Conservation (phyloP, 192 early-diverging fungal species). For the Paraglomus occultum region DNA sequence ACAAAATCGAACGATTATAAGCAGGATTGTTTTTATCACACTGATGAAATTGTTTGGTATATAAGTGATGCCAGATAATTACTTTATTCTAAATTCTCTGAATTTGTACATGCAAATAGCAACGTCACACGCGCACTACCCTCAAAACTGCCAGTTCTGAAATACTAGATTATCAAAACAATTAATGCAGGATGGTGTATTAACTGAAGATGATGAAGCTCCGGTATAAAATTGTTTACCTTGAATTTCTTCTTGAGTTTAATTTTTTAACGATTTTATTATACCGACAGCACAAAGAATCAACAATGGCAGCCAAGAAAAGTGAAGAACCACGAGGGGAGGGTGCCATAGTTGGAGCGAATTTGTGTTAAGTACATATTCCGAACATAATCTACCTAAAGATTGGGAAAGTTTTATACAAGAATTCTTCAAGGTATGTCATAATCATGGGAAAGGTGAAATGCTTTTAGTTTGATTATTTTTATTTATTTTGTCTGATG, state of each 20-base stretch:
- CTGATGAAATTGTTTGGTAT: slow-evolving; percentile 21
- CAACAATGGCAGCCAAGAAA: slow-evolving; percentile 20
- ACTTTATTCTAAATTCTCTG: slow-evolving; percentile 23
- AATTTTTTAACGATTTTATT: slow-evolving; percentile 28
- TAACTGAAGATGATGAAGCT: slow-evolving; percentile 22
- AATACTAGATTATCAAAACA: slow-evolving; percentile 25
- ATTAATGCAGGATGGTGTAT: slow-evolving; percentile 22
- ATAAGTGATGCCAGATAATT: slow-evolving; percentile 25
- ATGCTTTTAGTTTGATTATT: slow-evolving; percentile 25
- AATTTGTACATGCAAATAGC: slow-evolving; percentile 15
- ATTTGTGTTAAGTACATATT: slow-evolving; percentile 14
- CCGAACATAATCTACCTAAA: slow-evolving; percentile 13
- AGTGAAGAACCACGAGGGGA: slow-evolving; percentile 14
- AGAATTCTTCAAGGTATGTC: slow-evolving; percentile 21
- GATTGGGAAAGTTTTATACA: slow-evolving; percentile 7
- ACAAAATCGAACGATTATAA: slow-evolving; percentile 23
- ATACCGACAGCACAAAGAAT: slow-evolving; percentile 26
- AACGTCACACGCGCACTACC: slow-evolving; percentile 10
- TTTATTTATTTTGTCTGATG: slow-evolving; percentile 29
- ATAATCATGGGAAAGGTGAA: not conserved
- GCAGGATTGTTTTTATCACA: slow-evolving; percentile 22
- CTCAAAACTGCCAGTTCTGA: slow-evolving; percentile 27
- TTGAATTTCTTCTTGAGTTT: slow-evolving; percentile 12
- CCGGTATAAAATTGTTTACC: slow-evolving; percentile 18
- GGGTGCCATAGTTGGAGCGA: slow-evolving; percentile 22